These are phyloP conservation scores for Hyphopichia khmerensis DNA, from an alignment of 1,139 yeast genomes.

Conservation along the genomic window DNA sequence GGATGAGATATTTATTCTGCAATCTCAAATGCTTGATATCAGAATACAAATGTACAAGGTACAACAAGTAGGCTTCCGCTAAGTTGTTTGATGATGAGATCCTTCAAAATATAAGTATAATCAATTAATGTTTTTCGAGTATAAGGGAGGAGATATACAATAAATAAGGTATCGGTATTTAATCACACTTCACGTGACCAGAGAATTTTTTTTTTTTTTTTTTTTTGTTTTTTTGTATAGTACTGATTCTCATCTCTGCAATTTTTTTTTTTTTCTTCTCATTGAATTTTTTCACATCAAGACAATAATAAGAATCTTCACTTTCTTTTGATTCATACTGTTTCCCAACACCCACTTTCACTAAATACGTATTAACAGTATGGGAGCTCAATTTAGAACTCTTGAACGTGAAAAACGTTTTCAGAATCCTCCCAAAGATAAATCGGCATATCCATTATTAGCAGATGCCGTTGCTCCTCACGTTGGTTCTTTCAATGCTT, in stretches of 20 bases:
- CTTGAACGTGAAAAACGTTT: conserved; percentile 85
- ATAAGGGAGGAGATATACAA: too few relatives aligned
- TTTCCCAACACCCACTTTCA: not conserved
- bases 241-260: conserved; percentile 2
- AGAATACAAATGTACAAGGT: too few relatives aligned
- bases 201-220: conserved; percentile 4
- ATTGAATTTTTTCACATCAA: not conserved
- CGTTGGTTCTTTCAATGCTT: conserved; percentile 92
- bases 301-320: not conserved
- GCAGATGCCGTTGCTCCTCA: conserved; percentile 93
- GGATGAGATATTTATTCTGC: too few relatives aligned
- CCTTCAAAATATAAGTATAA: too few relatives aligned
- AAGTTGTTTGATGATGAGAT: too few relatives aligned
- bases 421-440: conserved; percentile 84
- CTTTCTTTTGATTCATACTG: not conserved
- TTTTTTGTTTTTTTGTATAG: conserved; percentile 7
- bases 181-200: conserved; percentile 9
- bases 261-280: conserved; percentile 1
- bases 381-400: conserved; percentile 69
- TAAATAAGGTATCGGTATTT: too few relatives aligned
- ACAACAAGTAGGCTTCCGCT: too few relatives aligned
- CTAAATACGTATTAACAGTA: conserved; percentile 5
- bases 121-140: too few relatives aligned
- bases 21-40: too few relatives aligned
- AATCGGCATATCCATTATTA: conserved; percentile 77